Evolutionary conservation across 2,329 filamentous ascomycete genomes (phyloP).

Genomic region (Cladosporium sp.): DNA sequence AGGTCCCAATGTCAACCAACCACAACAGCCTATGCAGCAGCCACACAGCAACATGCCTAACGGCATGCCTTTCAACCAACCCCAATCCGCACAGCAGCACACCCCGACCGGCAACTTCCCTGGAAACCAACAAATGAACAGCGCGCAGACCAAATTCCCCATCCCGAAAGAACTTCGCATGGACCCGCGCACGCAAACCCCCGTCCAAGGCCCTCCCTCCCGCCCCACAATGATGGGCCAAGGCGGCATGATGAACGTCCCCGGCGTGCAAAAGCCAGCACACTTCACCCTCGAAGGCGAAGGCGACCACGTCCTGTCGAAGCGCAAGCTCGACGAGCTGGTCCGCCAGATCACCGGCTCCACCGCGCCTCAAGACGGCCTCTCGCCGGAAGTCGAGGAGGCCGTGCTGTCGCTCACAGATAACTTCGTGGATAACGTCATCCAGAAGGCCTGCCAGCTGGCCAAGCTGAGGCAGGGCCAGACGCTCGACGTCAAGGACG

Average conservation of each 20-base stretch:
- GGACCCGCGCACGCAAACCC: conserved; percentile 64
- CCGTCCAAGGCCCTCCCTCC: conserved; percentile 65
- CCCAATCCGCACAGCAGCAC: conserved; percentile 19
- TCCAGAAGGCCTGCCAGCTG: conserved; percentile 80
- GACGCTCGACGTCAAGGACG: conserved; percentile 72
- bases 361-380: conserved; percentile 59
- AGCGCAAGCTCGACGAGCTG: conserved; percentile 94
- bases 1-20: conserved; percentile 12
- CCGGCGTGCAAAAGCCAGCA: conserved; percentile 74
- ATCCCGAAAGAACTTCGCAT: conserved; percentile 78
- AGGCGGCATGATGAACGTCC: conserved; percentile 79
- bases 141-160: conserved; percentile 56
- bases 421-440: conserved; percentile 88
- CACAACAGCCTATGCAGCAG: conserved; percentile 12
- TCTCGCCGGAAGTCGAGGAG: conserved; percentile 95
- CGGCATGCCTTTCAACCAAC: conserved; percentile 10
- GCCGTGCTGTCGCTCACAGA: conserved; percentile 85
- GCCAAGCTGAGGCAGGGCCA: conserved; percentile 90
- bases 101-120: conserved; percentile 16
- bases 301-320: conserved; percentile 88
- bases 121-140: conserved; percentile 18
- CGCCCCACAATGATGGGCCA: conserved; percentile 85
- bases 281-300: conserved; percentile 85
- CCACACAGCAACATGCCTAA: conserved; percentile 12
- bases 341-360: conserved; percentile 89